These are phyloP conservation scores for Fraxinus paxiana DNA, from an alignment of 305 asterid genomes.

Conservation along the genomic window DNA sequence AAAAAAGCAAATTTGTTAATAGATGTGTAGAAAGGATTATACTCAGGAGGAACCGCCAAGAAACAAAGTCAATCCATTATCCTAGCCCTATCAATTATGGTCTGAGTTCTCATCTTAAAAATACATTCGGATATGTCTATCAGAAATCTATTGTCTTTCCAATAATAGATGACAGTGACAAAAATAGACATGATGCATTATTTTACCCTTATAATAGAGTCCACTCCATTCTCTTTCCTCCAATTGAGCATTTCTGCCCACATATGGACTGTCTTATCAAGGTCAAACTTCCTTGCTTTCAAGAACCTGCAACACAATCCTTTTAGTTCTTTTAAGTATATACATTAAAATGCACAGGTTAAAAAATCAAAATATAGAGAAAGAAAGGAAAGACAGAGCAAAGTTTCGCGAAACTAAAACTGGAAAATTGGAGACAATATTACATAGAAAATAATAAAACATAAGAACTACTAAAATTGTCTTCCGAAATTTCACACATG, in stretches of 20 bases:
- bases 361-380: neutral
- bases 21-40: neutral
- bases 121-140: conserved; percentile 2
- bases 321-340: conserved; percentile 12
- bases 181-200: conserved; percentile 16
- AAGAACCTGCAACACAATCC: conserved; percentile 54
- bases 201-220: conserved; percentile 69
- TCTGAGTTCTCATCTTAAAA: conserved; percentile 13
- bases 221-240: conserved; percentile 81
- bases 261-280: conserved; percentile 79
- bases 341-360: neutral
- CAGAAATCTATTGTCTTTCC: conserved; percentile 9
- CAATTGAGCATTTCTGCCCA: conserved; percentile 93
- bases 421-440: neutral
- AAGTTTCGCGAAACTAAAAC: neutral
- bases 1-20: neutral
- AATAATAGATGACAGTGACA: conserved; percentile 1
- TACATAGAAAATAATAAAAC: neutral
- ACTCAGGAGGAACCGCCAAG: neutral
- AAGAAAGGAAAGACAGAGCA: neutral
- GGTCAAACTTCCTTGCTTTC: conserved; percentile 92
- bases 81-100: conserved; percentile 8
- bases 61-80: conserved; percentile 14
- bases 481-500: neutral
- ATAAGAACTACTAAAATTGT: neutral